These are phyloP conservation scores for Exophiala calicioides DNA, from an alignment of 2,329 filamentous ascomycete genomes.

Conservation along the genomic window DNA sequence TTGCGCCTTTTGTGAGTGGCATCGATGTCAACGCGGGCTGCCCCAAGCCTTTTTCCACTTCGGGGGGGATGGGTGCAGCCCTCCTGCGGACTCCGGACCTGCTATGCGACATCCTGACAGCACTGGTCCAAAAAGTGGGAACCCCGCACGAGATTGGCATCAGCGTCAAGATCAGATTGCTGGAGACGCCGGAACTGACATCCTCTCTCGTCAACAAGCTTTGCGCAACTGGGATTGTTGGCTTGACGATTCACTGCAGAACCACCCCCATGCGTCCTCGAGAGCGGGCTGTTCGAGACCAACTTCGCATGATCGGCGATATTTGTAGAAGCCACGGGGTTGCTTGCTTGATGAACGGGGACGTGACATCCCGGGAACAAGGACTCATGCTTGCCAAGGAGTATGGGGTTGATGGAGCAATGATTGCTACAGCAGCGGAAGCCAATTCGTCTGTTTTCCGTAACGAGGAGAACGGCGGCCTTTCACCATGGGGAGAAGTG, in stretches of 20 bases:
- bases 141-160: slow-evolving; percentile 84
- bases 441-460: slow-evolving; percentile 88
- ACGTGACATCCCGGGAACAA: slow-evolving; percentile 75
- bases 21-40: slow-evolving; percentile 99
- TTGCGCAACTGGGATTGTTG: slow-evolving; percentile 84
- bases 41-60: slow-evolving; percentile 93
- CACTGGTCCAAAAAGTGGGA: slow-evolving; percentile 76
- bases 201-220: slow-evolving; percentile 74
- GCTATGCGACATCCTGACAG: slow-evolving; percentile 78
- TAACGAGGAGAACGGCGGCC: slow-evolving; percentile 65
- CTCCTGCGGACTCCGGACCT: slow-evolving; percentile 81
- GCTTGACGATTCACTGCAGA: slow-evolving; percentile 84
- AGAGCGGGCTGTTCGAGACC: slow-evolving; percentile 81
- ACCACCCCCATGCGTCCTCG: slow-evolving; percentile 94
- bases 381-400: slow-evolving; percentile 71
- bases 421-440: slow-evolving; percentile 95
- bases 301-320: slow-evolving; percentile 78
- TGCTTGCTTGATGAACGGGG: slow-evolving; percentile 93
- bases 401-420: slow-evolving; percentile 87
- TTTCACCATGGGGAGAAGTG: slow-evolving; percentile 73
- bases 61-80: slow-evolving; percentile 92
- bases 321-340: slow-evolving; percentile 84
- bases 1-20: slow-evolving; percentile 84
- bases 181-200: slow-evolving; percentile 75
- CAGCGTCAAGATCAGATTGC: slow-evolving; percentile 91